phyloP scores from a whole-genome alignment of 805 yeast genomes.

The Zygotorulaspora chibaensis region DNA sequence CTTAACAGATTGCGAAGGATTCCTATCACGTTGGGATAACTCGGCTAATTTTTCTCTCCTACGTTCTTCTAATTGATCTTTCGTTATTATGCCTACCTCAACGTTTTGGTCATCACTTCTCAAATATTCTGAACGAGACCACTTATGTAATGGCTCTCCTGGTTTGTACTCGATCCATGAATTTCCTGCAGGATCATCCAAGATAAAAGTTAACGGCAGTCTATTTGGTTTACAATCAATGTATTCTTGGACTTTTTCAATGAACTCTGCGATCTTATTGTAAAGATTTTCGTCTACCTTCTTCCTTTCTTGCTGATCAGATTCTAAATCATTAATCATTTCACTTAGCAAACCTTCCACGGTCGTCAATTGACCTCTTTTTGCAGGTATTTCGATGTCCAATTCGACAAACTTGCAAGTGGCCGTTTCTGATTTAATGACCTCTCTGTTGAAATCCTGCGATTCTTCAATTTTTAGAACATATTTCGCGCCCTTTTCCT shows the following conservation, averaged over 20 bases:
- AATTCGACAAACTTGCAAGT: constrained; percentile 73
- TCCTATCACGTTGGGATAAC: constrained; percentile 37
- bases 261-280: constrained; percentile 68
- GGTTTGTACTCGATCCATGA: constrained; percentile 92
- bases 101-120: constrained; percentile 89
- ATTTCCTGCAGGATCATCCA: constrained; percentile 96
- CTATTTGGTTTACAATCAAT: constrained; percentile 63
- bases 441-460: constrained; percentile 82
- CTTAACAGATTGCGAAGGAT: constrained; percentile 23
- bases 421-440: constrained; percentile 86
- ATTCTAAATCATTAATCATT: constrained; percentile 72
- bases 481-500: constrained; percentile 80
- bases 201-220: constrained; percentile 69
- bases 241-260: constrained; percentile 53
- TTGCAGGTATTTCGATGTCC: constrained; percentile 92
- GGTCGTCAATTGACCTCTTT: constrained; percentile 87
- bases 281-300: constrained; percentile 67
- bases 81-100: constrained; percentile 70
- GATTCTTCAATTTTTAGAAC: constrained; percentile 60
- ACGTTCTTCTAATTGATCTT: constrained; percentile 47
- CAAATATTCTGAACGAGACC: constrained; percentile 78
- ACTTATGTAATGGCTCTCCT: constrained; percentile 82
- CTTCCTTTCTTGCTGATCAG: constrained; percentile 80
- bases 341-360: constrained; percentile 85
- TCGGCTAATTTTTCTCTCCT: constrained; percentile 33